These are phyloP conservation scores for Neurospora sublineolata DNA, from an alignment of 495 filamentous ascomycete genomes.

Conservation along the genomic window DNA sequence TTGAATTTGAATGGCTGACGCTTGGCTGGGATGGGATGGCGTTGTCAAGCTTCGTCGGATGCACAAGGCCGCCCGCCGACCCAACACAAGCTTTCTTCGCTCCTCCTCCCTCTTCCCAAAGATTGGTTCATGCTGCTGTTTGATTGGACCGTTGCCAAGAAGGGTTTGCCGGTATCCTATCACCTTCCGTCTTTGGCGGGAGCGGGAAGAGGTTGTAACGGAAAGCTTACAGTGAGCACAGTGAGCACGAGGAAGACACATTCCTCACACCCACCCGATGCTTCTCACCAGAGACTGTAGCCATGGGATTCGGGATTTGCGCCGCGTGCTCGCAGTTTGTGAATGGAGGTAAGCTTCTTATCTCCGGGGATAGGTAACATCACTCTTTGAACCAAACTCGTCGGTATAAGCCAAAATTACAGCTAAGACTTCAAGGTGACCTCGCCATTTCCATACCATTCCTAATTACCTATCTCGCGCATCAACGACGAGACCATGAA, in stretches of 20 bases:
- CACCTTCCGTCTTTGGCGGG: neutral
- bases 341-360: neutral
- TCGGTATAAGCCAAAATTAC: no score
- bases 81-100: neutral
- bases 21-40: neutral
- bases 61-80: neutral
- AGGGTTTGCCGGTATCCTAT: neutral
- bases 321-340: neutral
- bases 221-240: neutral
- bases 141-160: neutral
- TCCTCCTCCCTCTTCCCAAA: neutral
- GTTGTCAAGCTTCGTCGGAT: neutral
- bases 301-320: neutral
- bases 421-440: neutral
- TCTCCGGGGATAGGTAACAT: neutral
- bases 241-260: neutral
- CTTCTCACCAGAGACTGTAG: neutral
- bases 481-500: neutral
- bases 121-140: neutral
- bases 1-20: neutral
- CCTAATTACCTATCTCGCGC: neutral
- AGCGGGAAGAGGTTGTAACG: neutral
- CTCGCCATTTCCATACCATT: neutral
- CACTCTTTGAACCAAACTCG: neutral
- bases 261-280: neutral